These are phyloP conservation scores for Tricholoma hemisulphureum DNA, from an alignment of 768 basidiomycete species.

Conservation along the genomic window DNA sequence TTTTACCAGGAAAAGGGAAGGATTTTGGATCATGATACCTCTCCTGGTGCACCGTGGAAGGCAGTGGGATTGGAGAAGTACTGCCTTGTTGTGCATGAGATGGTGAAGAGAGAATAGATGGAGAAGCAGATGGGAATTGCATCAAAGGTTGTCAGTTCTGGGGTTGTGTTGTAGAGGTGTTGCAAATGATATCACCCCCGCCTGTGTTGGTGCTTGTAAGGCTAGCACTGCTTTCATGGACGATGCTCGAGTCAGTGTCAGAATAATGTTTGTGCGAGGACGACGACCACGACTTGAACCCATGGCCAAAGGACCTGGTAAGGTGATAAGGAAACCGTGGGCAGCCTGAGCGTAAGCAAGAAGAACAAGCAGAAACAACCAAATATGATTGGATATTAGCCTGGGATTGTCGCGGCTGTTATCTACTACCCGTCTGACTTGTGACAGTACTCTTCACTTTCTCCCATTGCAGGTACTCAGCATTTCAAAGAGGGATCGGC, in stretches of 20 bases:
- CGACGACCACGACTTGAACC: constrained; percentile 68
- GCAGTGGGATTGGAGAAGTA: constrained; percentile 76
- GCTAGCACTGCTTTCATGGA: constrained; percentile 75
- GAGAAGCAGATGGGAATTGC: constrained; percentile 65
- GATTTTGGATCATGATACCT: constrained; percentile 80
- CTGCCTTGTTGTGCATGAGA: constrained; percentile 55
- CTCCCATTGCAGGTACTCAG: constrained; percentile 72
- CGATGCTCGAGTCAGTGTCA: constrained; percentile 69
- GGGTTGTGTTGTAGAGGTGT: constrained; percentile 33
- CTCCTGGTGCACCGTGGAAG: constrained; percentile 64
- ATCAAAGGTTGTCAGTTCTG: constrained; percentile 44
- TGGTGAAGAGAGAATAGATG: constrained; percentile 64
- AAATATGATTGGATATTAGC: no score
- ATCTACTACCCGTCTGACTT: no score
- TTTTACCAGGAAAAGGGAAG: constrained; percentile 87
- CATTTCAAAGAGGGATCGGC: constrained; percentile 48
- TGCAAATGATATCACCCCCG: constrained; percentile 40
- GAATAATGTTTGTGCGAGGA: constrained; percentile 76
- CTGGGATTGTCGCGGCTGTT: no score
- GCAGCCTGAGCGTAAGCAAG: no score
- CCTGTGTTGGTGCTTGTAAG: constrained; percentile 61
- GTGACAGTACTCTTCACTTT: constrained; percentile 67
- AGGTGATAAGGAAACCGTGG: no score
- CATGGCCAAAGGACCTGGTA: no score
- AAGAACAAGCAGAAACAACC: no score